These are phyloP conservation scores for Quercus suber DNA, from an alignment of 306 rosid genomes.

Conservation along the genomic window DNA sequence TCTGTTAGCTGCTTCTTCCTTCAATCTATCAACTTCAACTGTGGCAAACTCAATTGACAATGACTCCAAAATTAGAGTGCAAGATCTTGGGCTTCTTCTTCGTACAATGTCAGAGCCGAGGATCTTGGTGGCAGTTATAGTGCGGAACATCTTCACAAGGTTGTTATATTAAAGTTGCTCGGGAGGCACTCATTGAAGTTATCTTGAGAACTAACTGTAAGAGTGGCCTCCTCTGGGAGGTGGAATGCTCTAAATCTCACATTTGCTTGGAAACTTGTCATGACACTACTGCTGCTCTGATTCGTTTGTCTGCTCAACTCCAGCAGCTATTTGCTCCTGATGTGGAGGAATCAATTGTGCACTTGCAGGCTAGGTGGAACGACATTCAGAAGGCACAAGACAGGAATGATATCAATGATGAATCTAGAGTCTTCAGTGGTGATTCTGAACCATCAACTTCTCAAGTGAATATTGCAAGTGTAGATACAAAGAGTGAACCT, in stretches of 20 bases:
- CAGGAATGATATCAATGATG: conserved; percentile 39
- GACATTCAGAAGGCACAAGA: conserved; percentile 73
- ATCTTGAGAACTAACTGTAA: conserved; percentile 67
- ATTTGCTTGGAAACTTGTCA: conserved; percentile 72
- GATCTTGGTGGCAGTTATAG: conserved; percentile 48
- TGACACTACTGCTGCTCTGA: conserved; percentile 74
- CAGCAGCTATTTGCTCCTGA: conserved; percentile 94
- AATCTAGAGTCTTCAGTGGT: conserved; percentile 17
- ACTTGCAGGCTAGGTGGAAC: conserved; percentile 94
- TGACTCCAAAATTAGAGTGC: conserved; percentile 52
- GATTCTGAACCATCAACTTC: conserved; percentile 40
- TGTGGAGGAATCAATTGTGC: conserved; percentile 84
- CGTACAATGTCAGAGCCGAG: conserved; percentile 41
- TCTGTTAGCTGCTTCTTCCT: conserved; percentile 83
- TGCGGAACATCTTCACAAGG: conserved; percentile 62
- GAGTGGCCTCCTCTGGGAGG: conserved; percentile 78
- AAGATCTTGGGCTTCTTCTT: conserved; percentile 81
- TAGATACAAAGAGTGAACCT: conserved; percentile 39
- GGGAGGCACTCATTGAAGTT: conserved; percentile 80
- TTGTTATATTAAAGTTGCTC: conserved; percentile 78
- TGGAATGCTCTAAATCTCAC: conserved; percentile 74
- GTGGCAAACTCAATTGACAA: conserved; percentile 40
- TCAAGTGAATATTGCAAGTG: conserved; percentile 34
- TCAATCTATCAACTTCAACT: conserved; percentile 66
- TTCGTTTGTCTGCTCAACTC: conserved; percentile 81